Base-by-base conservation (phyloP, 2,329 filamentous ascomycete species). In the Chalara sp. region DNA sequence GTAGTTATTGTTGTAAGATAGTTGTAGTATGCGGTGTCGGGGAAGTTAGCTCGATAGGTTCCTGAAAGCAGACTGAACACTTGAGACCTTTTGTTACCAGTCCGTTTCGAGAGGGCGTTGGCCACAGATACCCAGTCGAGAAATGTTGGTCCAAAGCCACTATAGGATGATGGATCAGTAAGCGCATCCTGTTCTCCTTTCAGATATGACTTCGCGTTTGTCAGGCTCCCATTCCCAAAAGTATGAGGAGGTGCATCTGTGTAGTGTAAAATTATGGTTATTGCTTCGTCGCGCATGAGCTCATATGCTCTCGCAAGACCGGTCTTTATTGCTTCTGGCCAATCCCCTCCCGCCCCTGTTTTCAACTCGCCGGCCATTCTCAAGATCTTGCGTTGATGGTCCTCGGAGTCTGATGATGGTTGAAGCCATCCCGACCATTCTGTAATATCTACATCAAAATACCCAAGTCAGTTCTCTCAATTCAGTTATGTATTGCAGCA, bases 261-360 rank as follows among this genome's bases (percentile, higher is more conserved):
- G 33, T 56, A 58, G 10, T 55, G 46, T 5, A 58, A 46, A 29
- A 58, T 50, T 12, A 56, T 44, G 6, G 56, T 58, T 8, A 49
- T 56, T 4, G 56, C 54, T 7, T 58, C 54, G 5, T 42, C 33
- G 30, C 56, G 48, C 53, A 57, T 55, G 5, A 57, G 12, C 8
- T 58, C 53, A n/a, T 57, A 58, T 11, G 54, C 53, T 46, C 51
- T 50, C 10, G 54, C 56, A 6, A 58, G 31, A 5, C 54, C 56
- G 5, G 56, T 58, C 37, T 58, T 58, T 1, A 48, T 57, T 11
- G 56, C 56, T 41, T 58, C 56, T 28, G 56, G 54, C 8, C 52
- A 47, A 37, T 57, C 54, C 1, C 53, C 53, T 5, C 53, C 51
- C 6, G 53, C 49, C 3, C 46, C 47, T 8, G 49, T 47, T 12